Percentiles rank a stretch among this genome's conserved stretches.
Conservation (phyloP, 257 asterid genomes). For the Thymus quinquecostatus region DNA sequence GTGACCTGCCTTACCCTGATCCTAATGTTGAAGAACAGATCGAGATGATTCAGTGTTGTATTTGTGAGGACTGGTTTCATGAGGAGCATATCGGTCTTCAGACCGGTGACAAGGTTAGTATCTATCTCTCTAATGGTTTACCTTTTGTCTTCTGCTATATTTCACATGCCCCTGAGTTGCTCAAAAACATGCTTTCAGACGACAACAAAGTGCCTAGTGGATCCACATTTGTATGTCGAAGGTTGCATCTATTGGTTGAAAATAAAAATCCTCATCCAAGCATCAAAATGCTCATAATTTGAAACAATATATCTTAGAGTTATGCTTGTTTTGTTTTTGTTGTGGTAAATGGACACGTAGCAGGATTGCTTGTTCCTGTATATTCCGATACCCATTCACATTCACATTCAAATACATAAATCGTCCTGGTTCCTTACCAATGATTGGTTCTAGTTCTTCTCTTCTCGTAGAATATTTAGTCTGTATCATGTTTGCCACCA, state of each 20-base stretch:
- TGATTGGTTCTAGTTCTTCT: neutral
- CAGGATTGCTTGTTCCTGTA: neutral
- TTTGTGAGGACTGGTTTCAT: constrained; percentile 99
- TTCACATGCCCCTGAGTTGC: neutral
- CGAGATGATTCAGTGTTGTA: constrained; percentile 95
- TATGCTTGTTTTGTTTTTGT: neutral
- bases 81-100: constrained; percentile 90
- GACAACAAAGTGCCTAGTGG: constrained; percentile 1
- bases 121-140: neutral
- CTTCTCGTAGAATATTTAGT: neutral
- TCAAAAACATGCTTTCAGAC: neutral
- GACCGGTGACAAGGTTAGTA: constrained; percentile 65
- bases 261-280: neutral
- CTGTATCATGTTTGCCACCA: neutral
- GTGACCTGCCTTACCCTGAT: constrained; percentile 90
- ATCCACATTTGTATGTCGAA: neutral
- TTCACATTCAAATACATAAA: neutral
- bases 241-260: constrained; percentile 14
- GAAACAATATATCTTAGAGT: neutral
- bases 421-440: neutral
- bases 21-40: constrained; percentile 89
- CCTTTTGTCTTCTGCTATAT: neutral
- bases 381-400: neutral
- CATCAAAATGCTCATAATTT: neutral
- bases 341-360: neutral